Conservation (phyloP, 306 rosid species). For the Rosa multiflora region DNA sequence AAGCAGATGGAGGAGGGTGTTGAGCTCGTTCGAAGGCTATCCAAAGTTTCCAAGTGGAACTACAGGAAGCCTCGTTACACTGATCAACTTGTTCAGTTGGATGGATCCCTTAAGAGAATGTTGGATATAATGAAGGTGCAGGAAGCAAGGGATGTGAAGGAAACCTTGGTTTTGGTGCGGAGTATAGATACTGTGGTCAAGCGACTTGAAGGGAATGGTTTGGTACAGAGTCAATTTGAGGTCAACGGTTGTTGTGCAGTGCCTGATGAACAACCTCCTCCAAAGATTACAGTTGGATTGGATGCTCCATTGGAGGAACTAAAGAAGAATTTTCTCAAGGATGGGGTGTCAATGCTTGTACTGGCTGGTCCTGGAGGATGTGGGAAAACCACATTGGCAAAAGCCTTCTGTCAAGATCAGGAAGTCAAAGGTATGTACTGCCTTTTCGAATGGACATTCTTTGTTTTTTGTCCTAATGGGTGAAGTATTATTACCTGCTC, state of each 20-base stretch:
- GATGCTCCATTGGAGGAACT: conserved; percentile 41
- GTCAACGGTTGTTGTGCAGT: not conserved
- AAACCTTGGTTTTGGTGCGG: not conserved
- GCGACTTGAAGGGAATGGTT: not conserved
- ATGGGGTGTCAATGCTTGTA: conserved; percentile 24
- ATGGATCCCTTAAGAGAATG: not conserved
- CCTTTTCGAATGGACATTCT: no score
- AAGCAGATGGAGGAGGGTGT: not conserved
- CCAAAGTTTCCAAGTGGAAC: not conserved
- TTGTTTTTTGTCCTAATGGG: no score
- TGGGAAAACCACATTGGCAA: conserved; percentile 52
- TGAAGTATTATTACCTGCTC: no score
- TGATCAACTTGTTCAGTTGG: not conserved
- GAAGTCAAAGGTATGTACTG: conserved; percentile 37
- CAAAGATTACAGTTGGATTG: conserved; percentile 35
- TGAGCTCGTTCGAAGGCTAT: not conserved
- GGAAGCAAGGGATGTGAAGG: not conserved
- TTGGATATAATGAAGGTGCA: not conserved
- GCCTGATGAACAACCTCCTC: not conserved
- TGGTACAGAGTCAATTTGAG: not conserved
- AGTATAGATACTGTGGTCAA: not conserved
- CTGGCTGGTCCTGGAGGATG: conserved; percentile 48
- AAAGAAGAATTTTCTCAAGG: conserved; percentile 35
- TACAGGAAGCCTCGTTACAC: not conserved
- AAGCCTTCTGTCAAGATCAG: conserved; percentile 41